These are phyloP conservation scores for Umbelopsis sp. DNA, from an alignment of 192 early-diverging fungal genomes.

Conservation along the genomic window DNA sequence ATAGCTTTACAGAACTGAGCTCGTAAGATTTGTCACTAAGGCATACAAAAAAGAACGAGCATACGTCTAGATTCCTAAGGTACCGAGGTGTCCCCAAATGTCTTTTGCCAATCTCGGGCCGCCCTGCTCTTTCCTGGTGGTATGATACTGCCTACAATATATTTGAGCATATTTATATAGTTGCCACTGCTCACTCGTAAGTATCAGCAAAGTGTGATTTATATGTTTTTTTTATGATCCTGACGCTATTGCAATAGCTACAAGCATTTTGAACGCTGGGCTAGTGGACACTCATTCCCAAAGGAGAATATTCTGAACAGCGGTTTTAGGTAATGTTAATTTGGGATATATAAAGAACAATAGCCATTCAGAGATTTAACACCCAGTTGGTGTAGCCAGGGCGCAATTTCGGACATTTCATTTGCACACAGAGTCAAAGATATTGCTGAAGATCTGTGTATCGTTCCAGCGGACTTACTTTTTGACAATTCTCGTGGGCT, in stretches of 20 bases:
- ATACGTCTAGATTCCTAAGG: constrained; percentile 26
- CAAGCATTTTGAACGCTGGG: constrained; percentile 42
- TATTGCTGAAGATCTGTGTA: constrained; percentile 1
- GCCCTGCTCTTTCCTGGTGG: constrained; percentile 43
- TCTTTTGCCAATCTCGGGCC: constrained; percentile 42
- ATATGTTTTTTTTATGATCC: background rate
- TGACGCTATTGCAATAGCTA: constrained; percentile 26
- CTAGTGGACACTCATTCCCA: constrained; percentile 32
- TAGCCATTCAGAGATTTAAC: background rate
- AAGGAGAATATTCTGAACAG: constrained; percentile 36
- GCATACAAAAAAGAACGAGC: background rate
- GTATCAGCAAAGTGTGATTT: background rate
- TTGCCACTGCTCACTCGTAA: constrained; percentile 45
- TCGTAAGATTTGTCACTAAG: background rate
- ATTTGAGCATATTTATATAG: constrained; percentile 26
- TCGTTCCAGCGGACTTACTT: constrained; percentile 25
- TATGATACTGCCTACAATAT: constrained; percentile 6
- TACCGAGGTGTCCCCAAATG: constrained; percentile 43
- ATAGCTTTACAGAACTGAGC: too few relatives aligned
- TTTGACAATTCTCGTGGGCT: constrained; percentile 23
- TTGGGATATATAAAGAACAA: background rate
- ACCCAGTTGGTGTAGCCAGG: background rate
- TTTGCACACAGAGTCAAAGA: constrained; percentile 26
- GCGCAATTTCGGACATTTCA: constrained; percentile 28
- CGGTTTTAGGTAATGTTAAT: constrained; percentile 35